Base-by-base conservation (phyloP, 2,329 filamentous ascomycete species). In the Pyricularia pennisetigena region DNA sequence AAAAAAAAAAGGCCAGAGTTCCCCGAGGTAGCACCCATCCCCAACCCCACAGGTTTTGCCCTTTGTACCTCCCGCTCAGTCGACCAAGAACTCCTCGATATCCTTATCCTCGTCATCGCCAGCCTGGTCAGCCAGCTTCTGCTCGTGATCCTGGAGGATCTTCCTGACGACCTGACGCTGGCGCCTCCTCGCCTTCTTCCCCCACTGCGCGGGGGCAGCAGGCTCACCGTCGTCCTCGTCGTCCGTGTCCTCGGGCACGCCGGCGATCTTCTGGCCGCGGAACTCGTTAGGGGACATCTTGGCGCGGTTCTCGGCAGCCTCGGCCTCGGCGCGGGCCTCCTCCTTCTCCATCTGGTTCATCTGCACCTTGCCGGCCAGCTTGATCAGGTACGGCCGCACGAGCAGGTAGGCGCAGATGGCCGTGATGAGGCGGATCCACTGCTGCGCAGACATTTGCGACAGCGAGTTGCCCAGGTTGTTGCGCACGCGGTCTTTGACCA, bases 361-460 rank as follows among this genome's bases (percentile, higher is more conserved):
- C 74, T 91, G 87, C 71, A 83, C 78, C 73, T 85, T 86, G 70
- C 83, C 86, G 72, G 87, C 88, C 54, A 87, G 78, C 74, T 89
- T 90, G 74, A 94, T 83, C 67, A 94, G 77, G 76, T 92, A 93
- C 0, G 91, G 91, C 0, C 92, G 88, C 28, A 93, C 74, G 67
- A 95, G 84, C 71, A 88, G 75, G 80, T 94, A 96, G 68, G 86
- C 88, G 73, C 92, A 86, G 24, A 93, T 85, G 70, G 93, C 85
- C 72, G 88, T 83, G 72, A 92, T 78, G 69, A 95, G 83, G 65
- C 92, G 90, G 73, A 95, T 83, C 82, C 84, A 88, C 61, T 83
- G 79, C 72, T 86, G 78, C 12, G 76, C 73, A 1, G 82, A 80
- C 81, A 88, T 83, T 70, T 78, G 79, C 70, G 78, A 77, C 71